Base-by-base conservation (phyloP, 805 yeast species). In the Metschnikowia continentalis region DNA sequence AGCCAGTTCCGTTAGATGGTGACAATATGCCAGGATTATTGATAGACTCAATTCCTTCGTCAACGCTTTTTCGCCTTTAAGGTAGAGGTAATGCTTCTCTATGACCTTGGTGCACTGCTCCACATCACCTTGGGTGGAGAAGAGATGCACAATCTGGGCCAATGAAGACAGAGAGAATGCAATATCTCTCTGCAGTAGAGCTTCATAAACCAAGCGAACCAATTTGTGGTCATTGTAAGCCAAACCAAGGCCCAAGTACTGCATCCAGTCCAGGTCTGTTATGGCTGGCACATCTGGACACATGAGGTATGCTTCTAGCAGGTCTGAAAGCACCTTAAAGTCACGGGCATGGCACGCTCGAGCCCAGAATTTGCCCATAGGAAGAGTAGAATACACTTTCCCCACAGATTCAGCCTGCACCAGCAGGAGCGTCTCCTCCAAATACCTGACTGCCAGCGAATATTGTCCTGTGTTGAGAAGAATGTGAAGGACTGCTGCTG, bases 51-150 rank as follows among this genome's bases (percentile, higher is more conserved):
- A 55, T 10, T 71, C 71, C 42, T 65, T 68, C 32, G 66, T 63
- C 35, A 74, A 54, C 1, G 69, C 70, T 35, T 47, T 59, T 47
- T 70, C 69, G 3, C 77, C 46, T 32, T 33, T 42, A 23, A 42
- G 46, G 51, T 69, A 73, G 6, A 73, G 51, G 52, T 58, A 70
- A 48, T 70, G 74, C 42, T 71, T 56, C 50, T 74, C 76, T 11
- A 74, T 65, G 13, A 73, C 56, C 5, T 61, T 49, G 8, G 71
- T 50, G 1, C 74, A 64, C 64, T 64, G 67, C 14, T 61, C 45
- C 5, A 71, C 69, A 53, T 74, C 78, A 5, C 78, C 78, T 46
- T 67, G 60, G 3, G 60, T 51, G 2, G 74, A 57, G 10, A 74
- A 60, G 0, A 65, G 57, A 33, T 66, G 70, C 26, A 74, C 58